Evolutionary conservation across 257 asterid genomes (phyloP).

Genomic region (Solanum corneliomulleri): DNA sequence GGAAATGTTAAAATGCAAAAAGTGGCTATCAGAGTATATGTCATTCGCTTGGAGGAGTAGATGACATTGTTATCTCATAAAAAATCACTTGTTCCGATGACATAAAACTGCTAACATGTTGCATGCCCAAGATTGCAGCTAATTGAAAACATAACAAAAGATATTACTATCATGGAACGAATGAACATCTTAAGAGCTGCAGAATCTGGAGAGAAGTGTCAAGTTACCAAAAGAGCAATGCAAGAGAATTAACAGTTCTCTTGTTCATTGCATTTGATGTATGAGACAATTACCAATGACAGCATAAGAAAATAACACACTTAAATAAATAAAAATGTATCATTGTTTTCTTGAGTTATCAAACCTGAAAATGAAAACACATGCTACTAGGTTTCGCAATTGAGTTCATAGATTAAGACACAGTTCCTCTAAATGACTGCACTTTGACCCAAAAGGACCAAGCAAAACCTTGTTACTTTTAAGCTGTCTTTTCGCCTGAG

Average conservation of each 20-base stretch:
- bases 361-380: not conserved
- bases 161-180: not conserved
- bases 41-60: not conserved
- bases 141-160: not conserved
- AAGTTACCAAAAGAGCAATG: not conserved
- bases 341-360: not conserved
- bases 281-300: not conserved
- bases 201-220: not conserved
- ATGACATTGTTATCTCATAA: not conserved
- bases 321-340: not conserved
- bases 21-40: not conserved
- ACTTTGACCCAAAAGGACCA: not conserved
- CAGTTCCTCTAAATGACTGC: not conserved
- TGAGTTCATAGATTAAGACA: not conserved
- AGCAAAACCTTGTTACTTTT: not conserved
- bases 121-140: not conserved
- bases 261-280: not conserved
- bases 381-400: not conserved
- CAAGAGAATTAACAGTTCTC: not conserved
- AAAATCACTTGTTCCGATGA: not conserved
- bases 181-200: not conserved
- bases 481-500: too few species aligned
- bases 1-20: not conserved
- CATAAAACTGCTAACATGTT: not conserved
- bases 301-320: not conserved